Evolutionary conservation across 345 rosid genomes (phyloP).

Genomic region (Anacardium occidentale): DNA sequence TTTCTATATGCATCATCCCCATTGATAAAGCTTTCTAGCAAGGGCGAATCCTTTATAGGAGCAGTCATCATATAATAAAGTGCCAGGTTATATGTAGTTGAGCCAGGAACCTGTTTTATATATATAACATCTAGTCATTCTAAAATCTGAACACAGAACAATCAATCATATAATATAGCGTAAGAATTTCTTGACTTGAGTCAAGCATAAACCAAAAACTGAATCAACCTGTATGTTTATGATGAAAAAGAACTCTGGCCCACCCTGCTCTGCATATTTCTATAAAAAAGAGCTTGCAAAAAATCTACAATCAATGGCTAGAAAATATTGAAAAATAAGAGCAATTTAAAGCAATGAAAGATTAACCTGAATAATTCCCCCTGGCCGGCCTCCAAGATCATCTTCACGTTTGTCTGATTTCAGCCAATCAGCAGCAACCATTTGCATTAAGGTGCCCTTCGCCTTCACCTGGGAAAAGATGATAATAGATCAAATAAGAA

Average conservation of each 20-base stretch:
- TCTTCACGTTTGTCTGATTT: slow-evolving; percentile 90
- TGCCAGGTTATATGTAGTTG: slow-evolving; percentile 80
- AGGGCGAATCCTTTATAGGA: slow-evolving; percentile 72
- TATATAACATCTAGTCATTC: slow-evolving; percentile 22
- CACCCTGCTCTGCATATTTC: slow-evolving; percentile 92
- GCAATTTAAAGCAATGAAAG: slow-evolving; percentile 14
- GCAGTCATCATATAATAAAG: slow-evolving; percentile 86
- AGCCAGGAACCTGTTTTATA: slow-evolving; percentile 74
- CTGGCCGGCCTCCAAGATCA: slow-evolving; percentile 84
- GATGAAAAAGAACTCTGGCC: slow-evolving; percentile 86
- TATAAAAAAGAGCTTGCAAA: slow-evolving; percentile 34
- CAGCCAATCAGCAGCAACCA: slow-evolving; percentile 96
- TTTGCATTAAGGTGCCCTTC: slow-evolving; percentile 81
- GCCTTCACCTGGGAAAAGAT: slow-evolving; percentile 65
- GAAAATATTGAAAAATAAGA: slow-evolving; percentile 13
- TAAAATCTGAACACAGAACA: slow-evolving; percentile 2
- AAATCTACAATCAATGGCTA: slow-evolving; percentile 7
- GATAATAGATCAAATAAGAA: slow-evolving; percentile 8
- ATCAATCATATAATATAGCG: background rate
- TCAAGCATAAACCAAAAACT: background rate
- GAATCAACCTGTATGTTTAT: slow-evolving; percentile 76
- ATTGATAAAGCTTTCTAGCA: slow-evolving; percentile 70
- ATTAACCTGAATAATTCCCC: slow-evolving; percentile 84
- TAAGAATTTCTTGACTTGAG: slow-evolving; percentile 9
- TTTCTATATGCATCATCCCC: slow-evolving; percentile 89